Percentiles rank a stretch among this genome's conserved stretches.
Evolutionary conservation across 2,329 filamentous ascomycete genomes (phyloP).

Genomic region (Dothidotthia symphoricarpi): DNA sequence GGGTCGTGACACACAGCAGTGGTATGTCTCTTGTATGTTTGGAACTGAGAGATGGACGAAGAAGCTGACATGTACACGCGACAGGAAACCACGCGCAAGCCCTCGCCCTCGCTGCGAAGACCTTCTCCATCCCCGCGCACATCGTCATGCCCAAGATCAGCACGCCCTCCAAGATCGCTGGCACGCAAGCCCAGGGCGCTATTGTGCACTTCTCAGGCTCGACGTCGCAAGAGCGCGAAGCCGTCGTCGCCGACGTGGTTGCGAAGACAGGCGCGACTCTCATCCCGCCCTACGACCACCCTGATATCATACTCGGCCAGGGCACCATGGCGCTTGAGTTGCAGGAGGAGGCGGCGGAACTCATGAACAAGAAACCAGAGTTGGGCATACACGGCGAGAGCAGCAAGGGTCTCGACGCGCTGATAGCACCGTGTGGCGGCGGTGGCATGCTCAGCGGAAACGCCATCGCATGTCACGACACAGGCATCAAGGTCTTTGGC

Average conservation of each 20-base stretch:
- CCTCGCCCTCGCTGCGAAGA: slow-evolving; percentile 76
- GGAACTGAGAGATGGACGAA: background rate
- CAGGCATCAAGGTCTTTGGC: slow-evolving; percentile 75
- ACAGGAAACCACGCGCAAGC: slow-evolving; percentile 93
- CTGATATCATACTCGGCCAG: slow-evolving; percentile 87
- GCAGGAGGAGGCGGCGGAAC: slow-evolving; percentile 65
- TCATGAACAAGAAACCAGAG: slow-evolving; percentile 42
- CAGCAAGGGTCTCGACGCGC: slow-evolving; percentile 43
- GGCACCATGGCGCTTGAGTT: slow-evolving; percentile 87
- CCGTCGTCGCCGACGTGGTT: slow-evolving; percentile 67
- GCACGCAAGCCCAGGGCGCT: slow-evolving; percentile 75
- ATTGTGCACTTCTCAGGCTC: slow-evolving; percentile 77
- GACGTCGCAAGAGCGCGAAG: slow-evolving; percentile 78
- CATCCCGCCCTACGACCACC: slow-evolving; percentile 89
- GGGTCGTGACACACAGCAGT: slow-evolving; percentile 87
- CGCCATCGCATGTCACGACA: slow-evolving; percentile 71
- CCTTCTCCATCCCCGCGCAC: slow-evolving; percentile 71
- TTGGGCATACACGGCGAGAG: slow-evolving; percentile 11
- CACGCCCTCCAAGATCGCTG: slow-evolving; percentile 81
- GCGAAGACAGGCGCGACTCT: slow-evolving; percentile 71
- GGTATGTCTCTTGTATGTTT: slow-evolving; percentile 53
- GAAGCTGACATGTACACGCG: background rate
- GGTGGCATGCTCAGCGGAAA: slow-evolving; percentile 85
- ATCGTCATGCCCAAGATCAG: slow-evolving; percentile 92
- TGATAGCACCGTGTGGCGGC: slow-evolving; percentile 82